Percentiles rank a stretch among this genome's conserved stretches.
Evolutionary conservation across 2,329 filamentous ascomycete species (phyloP).

Genomic region (Sclerotinia nivalis): DNA sequence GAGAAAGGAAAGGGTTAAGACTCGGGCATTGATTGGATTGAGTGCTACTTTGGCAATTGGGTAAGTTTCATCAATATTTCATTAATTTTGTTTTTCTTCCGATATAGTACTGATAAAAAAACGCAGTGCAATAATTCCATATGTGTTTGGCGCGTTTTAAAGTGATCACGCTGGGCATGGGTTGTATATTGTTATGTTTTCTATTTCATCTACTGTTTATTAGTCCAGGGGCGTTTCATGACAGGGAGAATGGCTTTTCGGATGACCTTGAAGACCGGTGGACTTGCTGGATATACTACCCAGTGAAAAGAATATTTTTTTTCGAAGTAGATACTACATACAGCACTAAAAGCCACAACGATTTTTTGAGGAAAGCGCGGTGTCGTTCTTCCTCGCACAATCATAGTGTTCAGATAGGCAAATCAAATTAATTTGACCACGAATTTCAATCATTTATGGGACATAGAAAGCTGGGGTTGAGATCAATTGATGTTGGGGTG

Average conservation of each 20-base stretch:
- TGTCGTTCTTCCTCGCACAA: conserved; percentile 4
- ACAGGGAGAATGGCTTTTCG: conserved; percentile 22
- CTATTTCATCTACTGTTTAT: conserved; percentile 23
- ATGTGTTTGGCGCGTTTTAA: conserved; percentile 40
- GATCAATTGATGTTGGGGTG: background rate
- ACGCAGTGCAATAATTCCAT: conserved; percentile 41
- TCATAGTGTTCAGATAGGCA: conserved; percentile 24
- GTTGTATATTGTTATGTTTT: conserved; percentile 24
- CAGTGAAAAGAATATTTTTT: conserved; percentile 25
- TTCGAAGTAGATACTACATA: conserved; percentile 28
- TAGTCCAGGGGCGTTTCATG: conserved; percentile 28
- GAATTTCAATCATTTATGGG: conserved; percentile 3
- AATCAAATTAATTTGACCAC: conserved; percentile 23
- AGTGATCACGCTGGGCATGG: conserved; percentile 6
- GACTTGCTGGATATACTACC: conserved; percentile 35
- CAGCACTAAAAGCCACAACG: conserved; percentile 18
- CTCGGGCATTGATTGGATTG: conserved; percentile 80
- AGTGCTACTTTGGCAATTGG: conserved; percentile 85
- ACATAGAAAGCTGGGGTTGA: background rate
- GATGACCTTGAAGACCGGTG: conserved; percentile 16
- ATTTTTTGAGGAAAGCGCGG: conserved; percentile 1
- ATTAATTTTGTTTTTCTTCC: background rate
- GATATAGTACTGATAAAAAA: conserved; percentile 26
- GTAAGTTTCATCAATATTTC: conserved; percentile 59
- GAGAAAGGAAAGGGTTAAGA: conserved; percentile 82